A percentile compares a stretch with the other conserved stretches of the same genome.
These are phyloP conservation scores for Trichoderma koningii DNA, from an alignment of 2,329 filamentous ascomycete species.

Conservation along the genomic window DNA sequence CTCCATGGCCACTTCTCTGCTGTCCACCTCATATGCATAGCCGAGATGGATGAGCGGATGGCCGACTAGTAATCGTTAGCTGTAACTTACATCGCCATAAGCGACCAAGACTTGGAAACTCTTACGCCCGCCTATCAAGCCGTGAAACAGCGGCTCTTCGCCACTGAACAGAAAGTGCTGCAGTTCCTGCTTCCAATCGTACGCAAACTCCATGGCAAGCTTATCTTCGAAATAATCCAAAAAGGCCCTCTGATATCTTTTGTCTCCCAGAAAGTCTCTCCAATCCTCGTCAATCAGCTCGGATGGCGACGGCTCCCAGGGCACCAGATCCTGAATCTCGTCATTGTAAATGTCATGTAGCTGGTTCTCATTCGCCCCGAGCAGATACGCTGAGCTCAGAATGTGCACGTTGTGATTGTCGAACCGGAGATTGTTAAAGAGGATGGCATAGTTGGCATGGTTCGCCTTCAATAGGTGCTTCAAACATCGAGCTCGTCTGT, in stretches of 20 bases:
- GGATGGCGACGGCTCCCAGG: slow-evolving; percentile 80
- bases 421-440: slow-evolving; percentile 73
- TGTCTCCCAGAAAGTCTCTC: slow-evolving; percentile 79
- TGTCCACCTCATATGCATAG: slow-evolving; percentile 90
- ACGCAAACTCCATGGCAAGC: slow-evolving; percentile 69
- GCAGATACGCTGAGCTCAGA: slow-evolving; percentile 79
- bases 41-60: slow-evolving; percentile 92
- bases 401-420: slow-evolving; percentile 85
- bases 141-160: slow-evolving; percentile 76
- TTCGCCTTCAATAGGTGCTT: slow-evolving; percentile 92
- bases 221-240: slow-evolving; percentile 96
- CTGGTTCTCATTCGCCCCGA: slow-evolving; percentile 73
- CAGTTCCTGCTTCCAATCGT: slow-evolving; percentile 81
- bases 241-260: slow-evolving; percentile 82
- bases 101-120: slow-evolving; percentile 5
- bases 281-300: slow-evolving; percentile 85
- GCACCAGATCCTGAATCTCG: slow-evolving; percentile 70
- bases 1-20: slow-evolving; percentile 84
- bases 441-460: slow-evolving; percentile 83
- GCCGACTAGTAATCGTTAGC: slow-evolving; percentile 60
- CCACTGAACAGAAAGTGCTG: slow-evolving; percentile 74
- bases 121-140: slow-evolving; percentile 76
- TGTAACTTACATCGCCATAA: neutral
- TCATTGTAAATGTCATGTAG: slow-evolving; percentile 80
- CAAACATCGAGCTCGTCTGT: slow-evolving; percentile 77